Conservation (phyloP, 2,329 filamentous ascomycete genomes). For the Ophiosphaerella narmari region DNA sequence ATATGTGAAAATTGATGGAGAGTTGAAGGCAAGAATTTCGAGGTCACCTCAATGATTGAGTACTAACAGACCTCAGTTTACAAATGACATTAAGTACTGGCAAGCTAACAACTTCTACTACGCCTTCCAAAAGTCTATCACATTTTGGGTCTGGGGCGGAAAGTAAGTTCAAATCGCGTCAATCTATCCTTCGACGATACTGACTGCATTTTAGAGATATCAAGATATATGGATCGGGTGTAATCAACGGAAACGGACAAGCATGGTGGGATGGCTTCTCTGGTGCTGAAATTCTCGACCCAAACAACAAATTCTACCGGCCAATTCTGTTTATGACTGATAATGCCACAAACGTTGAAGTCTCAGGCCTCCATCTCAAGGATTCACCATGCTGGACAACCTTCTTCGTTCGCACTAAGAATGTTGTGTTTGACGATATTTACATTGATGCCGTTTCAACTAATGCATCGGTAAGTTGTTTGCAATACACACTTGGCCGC, state of each 20-base stretch:
- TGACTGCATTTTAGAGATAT: slow-evolving; percentile 47
- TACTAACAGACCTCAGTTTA: slow-evolving; percentile 43
- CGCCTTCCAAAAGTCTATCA: slow-evolving; percentile 59
- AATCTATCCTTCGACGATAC: background rate
- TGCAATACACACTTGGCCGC: background rate
- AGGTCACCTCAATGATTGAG: background rate
- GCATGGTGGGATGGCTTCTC: slow-evolving; percentile 55
- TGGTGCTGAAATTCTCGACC: slow-evolving; percentile 55
- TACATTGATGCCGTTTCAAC: slow-evolving; percentile 60
- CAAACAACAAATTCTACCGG: slow-evolving; percentile 60
- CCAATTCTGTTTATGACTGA: slow-evolving; percentile 66
- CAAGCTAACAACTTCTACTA: slow-evolving; percentile 58
- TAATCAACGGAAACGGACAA: slow-evolving; percentile 58
- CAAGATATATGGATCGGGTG: slow-evolving; percentile 62
- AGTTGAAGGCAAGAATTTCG: slow-evolving; percentile 45
- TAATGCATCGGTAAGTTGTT: slow-evolving; percentile 41
- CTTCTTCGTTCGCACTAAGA: slow-evolving; percentile 63
- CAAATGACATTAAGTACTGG: slow-evolving; percentile 55
- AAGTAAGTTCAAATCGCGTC: slow-evolving; percentile 34
- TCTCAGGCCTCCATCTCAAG: slow-evolving; percentile 63
- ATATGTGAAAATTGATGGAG: slow-evolving; percentile 63
- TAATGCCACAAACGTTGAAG: slow-evolving; percentile 62
- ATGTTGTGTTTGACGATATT: slow-evolving; percentile 60
- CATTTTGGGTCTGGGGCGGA: slow-evolving; percentile 69
- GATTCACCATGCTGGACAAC: slow-evolving; percentile 69